Evolutionary conservation across 768 basidiomycete genomes (phyloP).

Genomic region (button mushroom (Agaricus bisporus)): DNA sequence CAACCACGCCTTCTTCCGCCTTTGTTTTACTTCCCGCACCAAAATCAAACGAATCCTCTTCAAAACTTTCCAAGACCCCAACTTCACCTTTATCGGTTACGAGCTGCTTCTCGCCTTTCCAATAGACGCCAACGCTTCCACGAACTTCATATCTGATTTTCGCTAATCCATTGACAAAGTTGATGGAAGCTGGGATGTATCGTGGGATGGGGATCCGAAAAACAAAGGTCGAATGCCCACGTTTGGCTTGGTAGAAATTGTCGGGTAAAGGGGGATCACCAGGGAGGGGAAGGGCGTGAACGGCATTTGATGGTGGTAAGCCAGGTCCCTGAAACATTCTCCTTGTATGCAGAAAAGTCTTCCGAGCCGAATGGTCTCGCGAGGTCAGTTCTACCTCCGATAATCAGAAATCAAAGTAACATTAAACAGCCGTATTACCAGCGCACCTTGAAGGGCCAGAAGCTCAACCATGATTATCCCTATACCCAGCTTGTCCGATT

Average conservation of each 20-base stretch:
- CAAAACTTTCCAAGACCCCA: conserved; percentile 57
- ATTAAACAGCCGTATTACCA: background rate
- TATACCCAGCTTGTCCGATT: conserved; percentile 70
- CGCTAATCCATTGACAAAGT: conserved; percentile 65
- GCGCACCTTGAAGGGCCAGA: conserved; percentile 62
- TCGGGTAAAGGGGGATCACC: conserved; percentile 58
- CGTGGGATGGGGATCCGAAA: conserved; percentile 70
- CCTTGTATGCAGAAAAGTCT: conserved; percentile 65
- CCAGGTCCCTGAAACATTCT: conserved; percentile 78
- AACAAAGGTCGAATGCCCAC: conserved; percentile 71
- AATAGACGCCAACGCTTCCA: conserved; percentile 65
- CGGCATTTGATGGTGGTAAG: conserved; percentile 80
- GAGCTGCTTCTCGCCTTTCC: conserved; percentile 68
- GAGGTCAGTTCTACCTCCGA: conserved; percentile 57
- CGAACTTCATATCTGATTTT: conserved; percentile 67
- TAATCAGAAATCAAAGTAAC: conserved; percentile 7
- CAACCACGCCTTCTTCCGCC: conserved; percentile 47
- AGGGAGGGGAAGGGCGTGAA: conserved; percentile 52
- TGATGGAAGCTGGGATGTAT: conserved; percentile 64
- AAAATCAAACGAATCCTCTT: conserved; percentile 28
- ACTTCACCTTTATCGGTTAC: conserved; percentile 58
- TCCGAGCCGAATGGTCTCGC: conserved; percentile 74
- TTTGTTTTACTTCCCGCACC: conserved; percentile 9
- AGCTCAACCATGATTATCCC: conserved; percentile 75
- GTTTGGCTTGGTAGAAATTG: conserved; percentile 66